Percentiles rank a stretch among this genome's conserved stretches.
phyloP scores from a whole-genome alignment of 257 asterid genomes.

The Ilex asprella region DNA sequence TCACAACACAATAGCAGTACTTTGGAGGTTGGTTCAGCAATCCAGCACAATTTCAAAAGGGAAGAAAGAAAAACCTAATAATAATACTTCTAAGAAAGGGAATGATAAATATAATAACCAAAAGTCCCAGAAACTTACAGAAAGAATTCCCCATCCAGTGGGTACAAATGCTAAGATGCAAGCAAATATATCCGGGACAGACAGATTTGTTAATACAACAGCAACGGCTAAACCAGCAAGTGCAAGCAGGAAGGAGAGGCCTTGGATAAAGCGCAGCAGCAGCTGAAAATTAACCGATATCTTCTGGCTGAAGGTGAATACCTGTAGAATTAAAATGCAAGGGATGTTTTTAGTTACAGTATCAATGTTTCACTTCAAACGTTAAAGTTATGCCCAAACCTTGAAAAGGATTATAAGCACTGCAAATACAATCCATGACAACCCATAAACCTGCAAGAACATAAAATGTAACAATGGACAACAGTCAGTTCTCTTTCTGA shows the following conservation, averaged over 20 bases:
- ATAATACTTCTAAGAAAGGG: no score
- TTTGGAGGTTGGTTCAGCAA: no score
- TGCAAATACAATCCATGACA: conserved; percentile 86
- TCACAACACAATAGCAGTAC: no score
- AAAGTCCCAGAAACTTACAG: conserved; percentile 44
- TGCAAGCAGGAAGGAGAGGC: conserved; percentile 70
- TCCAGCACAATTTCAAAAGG: no score
- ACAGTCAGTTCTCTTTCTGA: conserved; percentile 4
- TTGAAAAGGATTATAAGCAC: conserved; percentile 81
- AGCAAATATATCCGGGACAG: conserved; percentile 75
- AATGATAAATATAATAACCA: no score
- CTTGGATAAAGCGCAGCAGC: conserved; percentile 87
- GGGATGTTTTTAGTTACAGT: no score
- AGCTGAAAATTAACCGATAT: conserved; percentile 95
- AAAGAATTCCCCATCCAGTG: conserved; percentile 98
- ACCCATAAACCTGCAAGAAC: conserved; percentile 69
- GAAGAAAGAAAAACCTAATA: no score
- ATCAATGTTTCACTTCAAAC: conserved; percentile 1
- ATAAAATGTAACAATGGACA: conserved; percentile 11
- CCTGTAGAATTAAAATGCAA: conserved; percentile 43
- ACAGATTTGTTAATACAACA: conserved; percentile 45
- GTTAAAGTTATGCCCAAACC: conserved; percentile 35
- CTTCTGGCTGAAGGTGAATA: conserved; percentile 95
- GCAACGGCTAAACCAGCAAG: conserved; percentile 76
- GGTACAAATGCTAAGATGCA: conserved; percentile 90